Percentiles rank a stretch among this genome's conserved stretches.
phyloP scores from a whole-genome alignment of 257 asterid genomes.

The Perilla frutescens region DNA sequence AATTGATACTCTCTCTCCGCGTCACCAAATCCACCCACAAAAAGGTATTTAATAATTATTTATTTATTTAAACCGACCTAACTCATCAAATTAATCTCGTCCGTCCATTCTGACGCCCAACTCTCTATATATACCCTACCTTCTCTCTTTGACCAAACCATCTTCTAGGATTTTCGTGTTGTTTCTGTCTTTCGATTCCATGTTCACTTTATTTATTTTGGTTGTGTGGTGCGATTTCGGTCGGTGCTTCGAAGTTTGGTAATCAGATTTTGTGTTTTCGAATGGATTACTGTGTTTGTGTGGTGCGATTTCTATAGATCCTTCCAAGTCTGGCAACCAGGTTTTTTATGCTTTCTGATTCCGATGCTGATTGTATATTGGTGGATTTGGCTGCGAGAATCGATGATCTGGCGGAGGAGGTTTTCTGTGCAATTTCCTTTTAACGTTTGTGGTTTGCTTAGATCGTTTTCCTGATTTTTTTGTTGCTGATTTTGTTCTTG shows the following conservation, averaged over 20 bases:
- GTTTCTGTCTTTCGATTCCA: background rate
- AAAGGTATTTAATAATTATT: background rate
- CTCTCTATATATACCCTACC: background rate
- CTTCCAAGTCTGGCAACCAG: background rate
- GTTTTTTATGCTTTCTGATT: background rate
- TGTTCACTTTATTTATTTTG: background rate
- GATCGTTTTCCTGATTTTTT: too few species aligned
- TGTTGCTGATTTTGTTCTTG: too few species aligned
- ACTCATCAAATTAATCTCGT: slow-evolving; percentile 22
- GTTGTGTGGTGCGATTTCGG: background rate
- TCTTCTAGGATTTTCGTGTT: background rate
- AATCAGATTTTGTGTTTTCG: background rate
- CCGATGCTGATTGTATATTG: background rate
- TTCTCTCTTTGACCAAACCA: background rate
- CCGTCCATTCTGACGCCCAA: slow-evolving; percentile 20
- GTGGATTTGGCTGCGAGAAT: background rate
- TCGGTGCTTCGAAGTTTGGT: background rate
- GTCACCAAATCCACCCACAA: background rate
- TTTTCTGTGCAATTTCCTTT: too few species aligned
- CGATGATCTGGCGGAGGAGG: background rate
- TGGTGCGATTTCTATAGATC: background rate
- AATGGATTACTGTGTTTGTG: background rate
- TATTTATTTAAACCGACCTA: background rate
- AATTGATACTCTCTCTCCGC: slow-evolving; percentile 1
- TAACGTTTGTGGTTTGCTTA: too few species aligned